Conservation (phyloP, 306 rosid species). For the Citrullus amarus region DNA sequence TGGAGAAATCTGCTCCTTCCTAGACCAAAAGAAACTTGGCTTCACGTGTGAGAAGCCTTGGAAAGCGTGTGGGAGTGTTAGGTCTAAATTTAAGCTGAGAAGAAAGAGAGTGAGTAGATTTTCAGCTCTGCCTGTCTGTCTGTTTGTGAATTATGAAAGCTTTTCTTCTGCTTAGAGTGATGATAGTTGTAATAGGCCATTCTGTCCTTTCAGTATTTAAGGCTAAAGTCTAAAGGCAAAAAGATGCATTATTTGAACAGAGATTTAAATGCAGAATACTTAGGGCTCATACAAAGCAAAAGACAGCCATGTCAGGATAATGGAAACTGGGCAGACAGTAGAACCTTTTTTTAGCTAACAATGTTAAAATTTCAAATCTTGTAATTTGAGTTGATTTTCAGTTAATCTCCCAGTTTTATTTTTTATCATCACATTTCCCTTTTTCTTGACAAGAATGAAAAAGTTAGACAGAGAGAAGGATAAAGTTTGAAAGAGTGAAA, state of each 20-base stretch:
- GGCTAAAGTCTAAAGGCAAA: not conserved
- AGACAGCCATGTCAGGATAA: not conserved
- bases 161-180: not conserved
- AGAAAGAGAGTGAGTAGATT: not conserved
- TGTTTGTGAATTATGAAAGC: not conserved
- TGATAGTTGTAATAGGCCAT: not conserved
- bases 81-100: conserved; percentile 9
- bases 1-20: not conserved
- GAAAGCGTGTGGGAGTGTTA: not conserved
- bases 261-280: not conserved
- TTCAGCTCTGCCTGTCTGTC: not conserved
- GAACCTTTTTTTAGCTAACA: not conserved
- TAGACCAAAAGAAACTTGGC: conserved; percentile 2
- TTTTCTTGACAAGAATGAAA: not conserved
- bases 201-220: not conserved
- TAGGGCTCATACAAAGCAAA: not conserved
- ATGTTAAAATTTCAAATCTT: not conserved
- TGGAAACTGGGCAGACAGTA: not conserved
- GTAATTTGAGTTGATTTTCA: not conserved
- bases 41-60: conserved; percentile 27
- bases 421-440: not conserved
- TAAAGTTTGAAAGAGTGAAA: not conserved
- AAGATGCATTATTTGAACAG: conserved; percentile 1
- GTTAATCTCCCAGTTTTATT: not conserved
- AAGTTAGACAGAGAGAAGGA: not conserved